Conservation (phyloP, 257 asterid species). For the Rhazya stricta region DNA sequence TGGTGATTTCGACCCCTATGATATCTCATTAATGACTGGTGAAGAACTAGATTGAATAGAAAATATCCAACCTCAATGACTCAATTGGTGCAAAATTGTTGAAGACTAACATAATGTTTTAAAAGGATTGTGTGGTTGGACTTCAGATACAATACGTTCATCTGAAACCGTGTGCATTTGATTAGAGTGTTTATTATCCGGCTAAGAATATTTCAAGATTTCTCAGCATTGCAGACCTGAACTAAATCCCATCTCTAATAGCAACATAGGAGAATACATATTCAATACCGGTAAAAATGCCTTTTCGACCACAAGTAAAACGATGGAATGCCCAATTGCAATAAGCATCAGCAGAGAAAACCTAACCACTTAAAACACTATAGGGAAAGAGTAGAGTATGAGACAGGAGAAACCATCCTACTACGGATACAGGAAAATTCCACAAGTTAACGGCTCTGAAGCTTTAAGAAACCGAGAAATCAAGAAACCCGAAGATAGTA, state of each 20-base stretch:
- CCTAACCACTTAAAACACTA: neutral
- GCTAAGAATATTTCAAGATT: neutral
- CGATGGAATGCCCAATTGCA: neutral
- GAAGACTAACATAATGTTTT: too few species aligned
- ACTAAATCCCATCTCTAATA: neutral
- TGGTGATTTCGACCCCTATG: too few species aligned
- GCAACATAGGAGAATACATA: neutral
- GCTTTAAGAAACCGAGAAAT: conserved; percentile 1
- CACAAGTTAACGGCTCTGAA: neutral
- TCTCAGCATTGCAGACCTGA: too few species aligned
- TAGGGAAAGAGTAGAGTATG: neutral
- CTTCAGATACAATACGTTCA: neutral
- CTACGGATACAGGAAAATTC: neutral
- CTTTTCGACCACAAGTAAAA: neutral
- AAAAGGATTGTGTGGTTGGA: too few species aligned
- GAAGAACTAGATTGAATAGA: neutral
- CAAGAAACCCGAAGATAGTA: conserved; percentile 1
- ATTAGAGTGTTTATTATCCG: too few species aligned
- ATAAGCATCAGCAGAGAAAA: neutral
- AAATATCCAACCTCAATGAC: neutral
- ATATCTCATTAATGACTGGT: too few species aligned
- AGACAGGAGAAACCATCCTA: neutral
- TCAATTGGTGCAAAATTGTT: neutral
- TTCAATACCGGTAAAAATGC: neutral
- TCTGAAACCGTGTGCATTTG: too few species aligned